These are phyloP conservation scores for Dictyostelium capitatum DNA, from an alignment of 78 protist species.

Conservation along the genomic window DNA sequence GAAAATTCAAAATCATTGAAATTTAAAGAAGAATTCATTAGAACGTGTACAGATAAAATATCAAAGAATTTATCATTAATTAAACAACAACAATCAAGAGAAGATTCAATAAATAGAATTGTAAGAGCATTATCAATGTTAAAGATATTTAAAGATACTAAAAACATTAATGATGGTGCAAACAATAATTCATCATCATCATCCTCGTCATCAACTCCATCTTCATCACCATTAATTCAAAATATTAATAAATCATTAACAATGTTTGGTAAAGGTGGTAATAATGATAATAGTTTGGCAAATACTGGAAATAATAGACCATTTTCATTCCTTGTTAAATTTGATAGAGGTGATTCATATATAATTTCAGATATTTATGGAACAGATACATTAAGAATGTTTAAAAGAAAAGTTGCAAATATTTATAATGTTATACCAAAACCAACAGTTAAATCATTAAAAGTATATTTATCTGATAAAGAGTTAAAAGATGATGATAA, in stretches of 20 bases:
- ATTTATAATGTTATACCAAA: slow-evolving; percentile 34
- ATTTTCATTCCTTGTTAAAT: slow-evolving; percentile 44
- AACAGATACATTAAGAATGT: slow-evolving; percentile 67
- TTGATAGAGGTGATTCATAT: slow-evolving; percentile 76
- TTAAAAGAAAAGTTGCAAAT: slow-evolving; percentile 50
- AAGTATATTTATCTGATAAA: slow-evolving; percentile 36
- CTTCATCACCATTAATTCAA: background rate
- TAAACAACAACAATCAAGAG: background rate
- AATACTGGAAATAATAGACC: slow-evolving; percentile 1
- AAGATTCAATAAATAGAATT: slow-evolving; percentile 22
- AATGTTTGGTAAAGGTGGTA: background rate
- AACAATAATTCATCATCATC: background rate
- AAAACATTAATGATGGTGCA: background rate
- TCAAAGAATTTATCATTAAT: slow-evolving; percentile 4
- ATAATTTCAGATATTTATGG: slow-evolving; percentile 38
- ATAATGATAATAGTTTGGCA: background rate
- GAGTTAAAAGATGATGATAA: slow-evolving; percentile 73
- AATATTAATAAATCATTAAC: background rate
- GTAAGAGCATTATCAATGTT: slow-evolving; percentile 48
- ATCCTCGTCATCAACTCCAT: background rate
- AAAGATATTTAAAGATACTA: slow-evolving; percentile 28
- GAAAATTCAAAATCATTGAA: slow-evolving; percentile 24
- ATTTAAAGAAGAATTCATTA: slow-evolving; percentile 53
- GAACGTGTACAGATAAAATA: slow-evolving; percentile 37
- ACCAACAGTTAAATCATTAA: slow-evolving; percentile 54